Percentiles rank a stretch among this genome's conserved stretches.
phyloP scores from a whole-genome alignment of 345 rosid species.

The Kandelia obovata region DNA sequence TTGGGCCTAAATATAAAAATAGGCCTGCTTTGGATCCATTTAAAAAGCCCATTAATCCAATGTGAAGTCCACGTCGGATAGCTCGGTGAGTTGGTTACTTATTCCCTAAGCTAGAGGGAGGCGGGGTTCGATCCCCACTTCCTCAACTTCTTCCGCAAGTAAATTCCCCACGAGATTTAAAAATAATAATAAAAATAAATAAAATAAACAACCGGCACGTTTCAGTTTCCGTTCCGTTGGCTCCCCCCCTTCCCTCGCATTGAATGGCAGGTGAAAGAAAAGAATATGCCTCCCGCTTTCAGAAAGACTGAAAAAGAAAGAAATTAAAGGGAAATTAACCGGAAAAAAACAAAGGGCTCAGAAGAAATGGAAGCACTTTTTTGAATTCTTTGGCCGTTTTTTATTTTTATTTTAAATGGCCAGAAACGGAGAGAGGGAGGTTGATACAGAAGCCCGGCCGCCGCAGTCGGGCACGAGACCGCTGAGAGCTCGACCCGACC shows the following conservation, averaged over 20 bases:
- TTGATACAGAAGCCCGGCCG: background rate
- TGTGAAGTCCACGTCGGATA: background rate
- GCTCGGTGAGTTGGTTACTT: too few species aligned
- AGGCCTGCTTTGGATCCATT: too few species aligned
- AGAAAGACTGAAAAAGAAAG: background rate
- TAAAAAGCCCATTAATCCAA: background rate
- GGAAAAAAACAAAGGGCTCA: too few species aligned
- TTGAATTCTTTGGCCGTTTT: background rate
- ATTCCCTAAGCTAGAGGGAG: too few species aligned
- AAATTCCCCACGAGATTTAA: background rate
- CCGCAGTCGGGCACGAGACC: constrained; percentile 11
- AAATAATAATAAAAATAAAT: background rate
- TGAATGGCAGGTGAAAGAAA: constrained; percentile 7
- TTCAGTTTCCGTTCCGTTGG: background rate
- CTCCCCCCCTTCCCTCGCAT: background rate
- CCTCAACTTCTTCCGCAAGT: background rate
- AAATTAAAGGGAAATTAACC: too few species aligned
- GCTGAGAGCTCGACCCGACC: constrained; percentile 45
- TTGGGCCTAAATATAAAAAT: too few species aligned
- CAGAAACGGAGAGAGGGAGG: constrained; percentile 5
- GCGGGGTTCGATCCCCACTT: too few species aligned
- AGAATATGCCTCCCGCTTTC: background rate
- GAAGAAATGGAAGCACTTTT: background rate
- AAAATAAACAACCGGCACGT: background rate
- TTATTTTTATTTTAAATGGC: constrained; percentile 2